phyloP scores from a whole-genome alignment of 129 eudicot species.

The Lactuca saligna region DNA sequence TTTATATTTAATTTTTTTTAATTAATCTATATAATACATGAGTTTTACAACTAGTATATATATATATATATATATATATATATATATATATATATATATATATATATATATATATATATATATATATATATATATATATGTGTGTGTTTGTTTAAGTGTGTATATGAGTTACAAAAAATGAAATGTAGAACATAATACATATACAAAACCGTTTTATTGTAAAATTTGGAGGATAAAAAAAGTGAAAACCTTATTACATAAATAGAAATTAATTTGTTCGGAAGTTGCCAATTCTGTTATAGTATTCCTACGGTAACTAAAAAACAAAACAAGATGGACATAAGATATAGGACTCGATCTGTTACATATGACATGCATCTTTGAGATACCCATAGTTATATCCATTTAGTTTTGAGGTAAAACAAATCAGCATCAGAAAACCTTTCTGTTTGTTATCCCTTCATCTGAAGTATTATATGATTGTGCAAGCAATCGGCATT shows the following conservation, averaged over 20 bases:
- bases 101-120: no score
- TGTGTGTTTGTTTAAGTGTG: no score
- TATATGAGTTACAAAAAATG: not conserved
- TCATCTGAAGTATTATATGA: not conserved
- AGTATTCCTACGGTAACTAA: not conserved
- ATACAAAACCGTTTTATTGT: not conserved
- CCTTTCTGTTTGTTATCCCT: not conserved
- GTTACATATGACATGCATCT: not conserved
- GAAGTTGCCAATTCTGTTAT: not conserved
- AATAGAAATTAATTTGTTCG: not conserved
- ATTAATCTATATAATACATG: no score
- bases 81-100: no score
- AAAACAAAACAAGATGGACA: not conserved
- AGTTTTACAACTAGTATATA: no score
- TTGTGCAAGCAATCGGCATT: not conserved
- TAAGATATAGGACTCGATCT: not conserved
- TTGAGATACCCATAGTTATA: constrained; percentile 2
- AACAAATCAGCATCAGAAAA: not conserved
- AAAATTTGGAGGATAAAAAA: no score
- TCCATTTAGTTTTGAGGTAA: constrained; percentile 2
- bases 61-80: no score
- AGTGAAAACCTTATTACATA: not conserved
- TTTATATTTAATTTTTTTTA: no score
- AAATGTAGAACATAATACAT: not conserved
- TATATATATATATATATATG: no score